phyloP scores from a whole-genome alignment of 495 filamentous ascomycete genomes.

The Lophiostoma macrostomum region DNA sequence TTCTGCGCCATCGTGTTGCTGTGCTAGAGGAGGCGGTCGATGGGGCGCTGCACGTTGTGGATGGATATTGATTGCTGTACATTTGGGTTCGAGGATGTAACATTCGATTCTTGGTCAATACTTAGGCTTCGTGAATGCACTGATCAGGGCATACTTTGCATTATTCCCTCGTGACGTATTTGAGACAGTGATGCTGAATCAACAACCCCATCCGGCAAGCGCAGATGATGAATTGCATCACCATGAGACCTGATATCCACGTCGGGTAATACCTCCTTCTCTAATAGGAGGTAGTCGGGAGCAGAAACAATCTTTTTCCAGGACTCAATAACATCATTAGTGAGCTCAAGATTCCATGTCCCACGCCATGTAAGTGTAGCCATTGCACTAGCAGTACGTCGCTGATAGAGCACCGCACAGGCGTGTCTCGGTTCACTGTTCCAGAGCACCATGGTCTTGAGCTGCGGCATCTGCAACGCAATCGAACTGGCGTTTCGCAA shows the following conservation, averaged over 20 bases:
- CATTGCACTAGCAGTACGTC: slow-evolving; percentile 15
- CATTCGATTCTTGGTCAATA: too few relatives aligned
- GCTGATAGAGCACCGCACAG: slow-evolving; percentile 14
- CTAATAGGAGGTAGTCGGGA: slow-evolving; percentile 11
- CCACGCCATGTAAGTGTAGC: slow-evolving; percentile 17
- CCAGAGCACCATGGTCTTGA: slow-evolving; percentile 17
- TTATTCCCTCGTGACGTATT: slow-evolving; percentile 14
- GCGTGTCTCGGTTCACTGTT: slow-evolving; percentile 14
- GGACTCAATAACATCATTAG: slow-evolving; percentile 14
- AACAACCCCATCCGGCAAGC: slow-evolving; percentile 16
- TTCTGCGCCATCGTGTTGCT: slow-evolving; percentile 30
- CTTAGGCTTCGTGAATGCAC: too few relatives aligned
- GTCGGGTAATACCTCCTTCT: slow-evolving; percentile 13
- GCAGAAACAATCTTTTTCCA: slow-evolving; percentile 8
- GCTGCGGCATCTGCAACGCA: slow-evolving; percentile 13
- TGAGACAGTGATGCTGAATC: slow-evolving; percentile 13
- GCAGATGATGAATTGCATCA: slow-evolving; percentile 16
- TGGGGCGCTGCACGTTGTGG: slow-evolving; percentile 39
- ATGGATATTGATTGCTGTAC: slow-evolving; percentile 3
- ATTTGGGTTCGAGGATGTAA: background rate
- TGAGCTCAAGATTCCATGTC: slow-evolving; percentile 16
- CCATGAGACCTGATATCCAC: slow-evolving; percentile 16
- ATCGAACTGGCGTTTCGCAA: slow-evolving; percentile 15
- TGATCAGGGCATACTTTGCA: slow-evolving; percentile 16
- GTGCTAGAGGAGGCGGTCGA: slow-evolving; percentile 38